Evolutionary conservation across 148 eudicot species (phyloP), one percentile per base, ranked within the genome.

Genomic region (Amaranthus hypochondriacus): DNA sequence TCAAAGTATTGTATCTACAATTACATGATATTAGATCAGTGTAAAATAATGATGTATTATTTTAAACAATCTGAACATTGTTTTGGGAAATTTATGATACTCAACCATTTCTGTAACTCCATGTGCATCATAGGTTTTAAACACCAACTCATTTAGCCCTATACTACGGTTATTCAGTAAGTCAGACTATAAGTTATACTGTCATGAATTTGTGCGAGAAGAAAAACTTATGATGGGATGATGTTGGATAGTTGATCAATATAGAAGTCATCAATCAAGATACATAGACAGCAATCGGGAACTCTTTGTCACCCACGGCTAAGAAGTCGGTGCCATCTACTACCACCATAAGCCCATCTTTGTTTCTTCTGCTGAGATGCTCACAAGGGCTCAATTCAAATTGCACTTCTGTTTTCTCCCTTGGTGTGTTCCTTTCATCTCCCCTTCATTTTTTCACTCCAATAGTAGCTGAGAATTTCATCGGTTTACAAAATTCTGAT

Each of bases 351-450:
- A 79, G 61, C 43, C 94, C 97, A 68, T 87, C 81, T 80, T 85
- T 80, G 62, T 86, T 74, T 48, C 93, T 96, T 52, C 75, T 73
- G 49, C 89, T 86, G 3, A 94, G 77, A 69, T 94, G 98, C 84
- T 91, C 87, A 79, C 98, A 94, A 28, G 98, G 93, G 72, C 80
- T 90, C 60, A 94, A 52, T 10, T 69, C 81, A 69, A 91, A 91
- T 50, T 81, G 84, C 46, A 92, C 12, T n/a, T 87, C 84, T 6
- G 74, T 79, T 62, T 58, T 81, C 63, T 86, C 84, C 8, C 86
- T 87, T 43, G 84, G 53, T 85, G 93, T 54, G 76, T 88, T 15
- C 92, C 89, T 0, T 72, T 76, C 87, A 89, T 78, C 54, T 84
- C 79, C 15, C 95, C 98, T 2, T 78, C 70, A 59, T 28, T 88